phyloP scores from a whole-genome alignment of 768 basidiomycete genomes.

The Boletus pseudo-olivaceus region DNA sequence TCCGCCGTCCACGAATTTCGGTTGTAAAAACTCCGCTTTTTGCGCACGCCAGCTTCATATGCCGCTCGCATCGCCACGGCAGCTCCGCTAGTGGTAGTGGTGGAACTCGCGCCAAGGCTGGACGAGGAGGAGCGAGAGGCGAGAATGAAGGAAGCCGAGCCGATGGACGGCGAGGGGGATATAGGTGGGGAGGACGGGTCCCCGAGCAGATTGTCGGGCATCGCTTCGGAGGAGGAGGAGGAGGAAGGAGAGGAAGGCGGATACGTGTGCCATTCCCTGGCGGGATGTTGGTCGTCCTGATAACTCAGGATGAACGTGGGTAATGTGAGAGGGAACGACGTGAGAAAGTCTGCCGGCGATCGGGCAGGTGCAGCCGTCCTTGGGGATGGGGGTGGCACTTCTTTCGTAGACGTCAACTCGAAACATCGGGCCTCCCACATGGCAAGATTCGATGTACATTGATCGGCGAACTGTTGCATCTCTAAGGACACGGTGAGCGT shows the following conservation, averaged over 20 bases:
- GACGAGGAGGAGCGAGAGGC: conserved; percentile 29
- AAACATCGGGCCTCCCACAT: conserved; percentile 60
- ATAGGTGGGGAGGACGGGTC: conserved; percentile 26
- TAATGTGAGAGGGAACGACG: conserved; percentile 56
- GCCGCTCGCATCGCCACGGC: conserved; percentile 30
- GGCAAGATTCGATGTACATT: conserved; percentile 65
- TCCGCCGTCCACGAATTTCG: conserved; percentile 31
- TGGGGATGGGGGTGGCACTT: neutral
- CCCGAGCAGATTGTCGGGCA: conserved; percentile 17
- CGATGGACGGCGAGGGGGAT: conserved; percentile 28
- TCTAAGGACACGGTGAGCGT: conserved; percentile 40
- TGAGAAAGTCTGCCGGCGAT: conserved; percentile 43
- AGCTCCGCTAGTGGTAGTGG: conserved; percentile 18
- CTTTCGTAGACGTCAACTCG: conserved; percentile 32
- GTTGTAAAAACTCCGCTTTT: conserved; percentile 31
- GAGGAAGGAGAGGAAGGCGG: conserved; percentile 30
- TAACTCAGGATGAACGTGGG: conserved; percentile 37
- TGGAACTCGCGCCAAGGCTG: conserved; percentile 21
- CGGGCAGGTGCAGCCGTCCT: conserved; percentile 27
- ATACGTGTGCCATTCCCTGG: conserved; percentile 26
- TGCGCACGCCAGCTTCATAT: conserved; percentile 31
- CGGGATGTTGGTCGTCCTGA: conserved; percentile 24
- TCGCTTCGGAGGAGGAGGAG: conserved; percentile 29
- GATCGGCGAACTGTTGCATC: conserved; percentile 61
- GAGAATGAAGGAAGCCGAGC: conserved; percentile 26